Evolutionary conservation across 2,329 filamentous ascomycete species (phyloP).

Genomic region (Aspergillus brasiliensis): DNA sequence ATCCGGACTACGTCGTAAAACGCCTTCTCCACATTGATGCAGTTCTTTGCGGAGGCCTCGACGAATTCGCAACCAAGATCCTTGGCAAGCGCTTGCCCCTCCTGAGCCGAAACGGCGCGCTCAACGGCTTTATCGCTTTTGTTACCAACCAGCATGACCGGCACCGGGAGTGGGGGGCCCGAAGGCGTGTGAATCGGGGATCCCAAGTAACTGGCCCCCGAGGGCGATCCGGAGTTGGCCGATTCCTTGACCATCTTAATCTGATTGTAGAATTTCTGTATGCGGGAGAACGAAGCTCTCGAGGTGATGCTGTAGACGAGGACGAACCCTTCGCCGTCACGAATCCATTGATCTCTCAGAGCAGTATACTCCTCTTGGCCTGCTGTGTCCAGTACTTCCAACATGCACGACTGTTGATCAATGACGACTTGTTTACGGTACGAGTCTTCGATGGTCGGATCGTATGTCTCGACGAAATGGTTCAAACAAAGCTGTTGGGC

Average conservation of each 20-base stretch:
- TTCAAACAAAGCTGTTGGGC: constrained; percentile 78
- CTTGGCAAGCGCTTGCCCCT: constrained; percentile 86
- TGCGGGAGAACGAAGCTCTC: constrained; percentile 89
- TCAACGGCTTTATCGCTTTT: constrained; percentile 97
- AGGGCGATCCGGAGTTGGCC: constrained; percentile 56
- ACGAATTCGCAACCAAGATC: constrained; percentile 96
- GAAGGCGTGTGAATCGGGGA: constrained; percentile 53
- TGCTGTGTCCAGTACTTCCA: constrained; percentile 94
- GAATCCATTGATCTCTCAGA: constrained; percentile 95
- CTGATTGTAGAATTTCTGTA: constrained; percentile 94
- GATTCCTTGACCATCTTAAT: constrained; percentile 98
- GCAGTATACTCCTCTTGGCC: constrained; percentile 99
- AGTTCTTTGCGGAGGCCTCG: constrained; percentile 95
- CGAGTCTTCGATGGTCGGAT: constrained; percentile 69
- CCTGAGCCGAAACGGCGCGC: constrained; percentile 93
- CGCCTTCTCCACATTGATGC: constrained; percentile 96
- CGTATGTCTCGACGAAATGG: constrained; percentile 93
- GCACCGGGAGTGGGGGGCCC: constrained; percentile 66
- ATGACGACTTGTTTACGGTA: constrained; percentile 77
- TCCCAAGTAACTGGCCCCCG: constrained; percentile 51
- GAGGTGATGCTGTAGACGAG: constrained; percentile 99
- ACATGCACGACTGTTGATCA: constrained; percentile 92
- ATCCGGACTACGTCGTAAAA: constrained; percentile 97
- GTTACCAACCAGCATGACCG: constrained; percentile 98
- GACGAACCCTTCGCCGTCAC: constrained; percentile 95